These are phyloP conservation scores for Mortierella sp. DNA, from an alignment of 371 early-diverging fungal species.

Conservation along the genomic window DNA sequence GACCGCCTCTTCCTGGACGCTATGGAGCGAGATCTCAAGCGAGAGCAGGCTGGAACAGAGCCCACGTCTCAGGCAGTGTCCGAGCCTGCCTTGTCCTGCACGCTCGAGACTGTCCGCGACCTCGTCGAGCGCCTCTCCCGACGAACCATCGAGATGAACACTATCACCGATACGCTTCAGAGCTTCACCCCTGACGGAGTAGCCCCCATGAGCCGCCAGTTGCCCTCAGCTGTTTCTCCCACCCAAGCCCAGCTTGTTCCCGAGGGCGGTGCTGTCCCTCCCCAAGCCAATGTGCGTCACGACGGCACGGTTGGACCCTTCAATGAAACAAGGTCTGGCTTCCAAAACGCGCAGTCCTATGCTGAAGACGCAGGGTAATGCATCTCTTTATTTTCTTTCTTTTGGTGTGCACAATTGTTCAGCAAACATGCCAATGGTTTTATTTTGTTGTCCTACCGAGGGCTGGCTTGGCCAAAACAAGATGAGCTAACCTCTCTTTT, in stretches of 20 bases:
- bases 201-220: conserved; percentile 41
- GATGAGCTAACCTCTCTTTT: too few relatives aligned
- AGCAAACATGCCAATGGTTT: too few relatives aligned
- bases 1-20: conserved; percentile 98
- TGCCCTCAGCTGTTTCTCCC: conserved; percentile 34
- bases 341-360: conserved; percentile 53
- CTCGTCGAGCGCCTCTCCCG: conserved; percentile 67
- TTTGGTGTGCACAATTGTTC: too few relatives aligned
- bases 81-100: conserved; percentile 69
- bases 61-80: conserved; percentile 78
- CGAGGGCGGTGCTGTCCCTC: conserved; percentile 10
- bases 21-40: conserved; percentile 97
- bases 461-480: too few relatives aligned
- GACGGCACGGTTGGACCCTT: conserved; percentile 59
- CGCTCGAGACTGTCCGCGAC: conserved; percentile 72
- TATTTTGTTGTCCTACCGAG: too few relatives aligned
- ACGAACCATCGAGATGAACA: conserved; percentile 53
- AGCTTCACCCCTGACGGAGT: conserved; percentile 53
- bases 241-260: conserved; percentile 49
- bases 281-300: conserved; percentile 44
- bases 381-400: neutral
- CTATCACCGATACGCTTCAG: conserved; percentile 52
- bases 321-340: conserved; percentile 56
- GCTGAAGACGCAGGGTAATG: conserved; percentile 32
- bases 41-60: conserved; percentile 89